phyloP scores from a whole-genome alignment of 352 stramenopile species.

The Bremia lactucae region DNA sequence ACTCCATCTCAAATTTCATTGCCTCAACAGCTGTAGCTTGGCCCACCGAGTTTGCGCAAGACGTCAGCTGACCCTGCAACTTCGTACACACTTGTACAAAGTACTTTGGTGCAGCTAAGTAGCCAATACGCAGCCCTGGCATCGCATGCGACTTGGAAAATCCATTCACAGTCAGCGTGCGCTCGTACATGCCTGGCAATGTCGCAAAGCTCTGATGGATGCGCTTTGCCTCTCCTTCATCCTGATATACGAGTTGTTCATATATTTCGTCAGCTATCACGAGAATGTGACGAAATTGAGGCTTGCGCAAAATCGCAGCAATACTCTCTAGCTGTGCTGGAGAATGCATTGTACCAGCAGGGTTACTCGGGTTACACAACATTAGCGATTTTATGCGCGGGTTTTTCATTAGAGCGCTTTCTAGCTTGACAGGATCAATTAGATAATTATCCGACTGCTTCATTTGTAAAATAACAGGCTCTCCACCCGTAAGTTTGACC shows the following conservation, averaged over 20 bases:
- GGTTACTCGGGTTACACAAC: conserved; percentile 95
- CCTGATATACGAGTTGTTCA: conserved; percentile 89
- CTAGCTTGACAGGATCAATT: conserved; percentile 76
- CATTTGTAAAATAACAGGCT: conserved; percentile 88
- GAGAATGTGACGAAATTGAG: conserved; percentile 63
- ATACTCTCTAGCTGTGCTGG: conserved; percentile 42
- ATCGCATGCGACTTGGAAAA: conserved; percentile 96
- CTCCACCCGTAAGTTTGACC: conserved; percentile 83
- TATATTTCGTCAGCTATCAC: conserved; percentile 95
- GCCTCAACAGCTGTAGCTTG: conserved; percentile 33
- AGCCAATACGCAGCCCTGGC: conserved; percentile 92
- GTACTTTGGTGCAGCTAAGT: conserved; percentile 71
- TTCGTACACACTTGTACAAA: conserved; percentile 85
- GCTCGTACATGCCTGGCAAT: conserved; percentile 77
- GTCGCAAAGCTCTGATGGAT: conserved; percentile 62
- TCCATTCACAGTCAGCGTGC: conserved; percentile 92
- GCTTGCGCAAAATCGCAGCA: conserved; percentile 43
- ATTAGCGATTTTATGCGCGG: conserved; percentile 85
- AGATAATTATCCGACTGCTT: conserved; percentile 67
- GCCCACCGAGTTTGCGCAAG: conserved; percentile 86
- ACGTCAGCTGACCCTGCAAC: conserved; percentile 93
- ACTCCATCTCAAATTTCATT: conserved; percentile 77
- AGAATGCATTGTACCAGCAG: conserved; percentile 79
- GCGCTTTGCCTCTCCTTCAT: conserved; percentile 41
- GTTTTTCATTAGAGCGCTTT: conserved; percentile 55